Evolutionary conservation across 305 asterid genomes (phyloP), one percentile per base, ranked within the genome.

Genomic region (Fraxinus platypoda): DNA sequence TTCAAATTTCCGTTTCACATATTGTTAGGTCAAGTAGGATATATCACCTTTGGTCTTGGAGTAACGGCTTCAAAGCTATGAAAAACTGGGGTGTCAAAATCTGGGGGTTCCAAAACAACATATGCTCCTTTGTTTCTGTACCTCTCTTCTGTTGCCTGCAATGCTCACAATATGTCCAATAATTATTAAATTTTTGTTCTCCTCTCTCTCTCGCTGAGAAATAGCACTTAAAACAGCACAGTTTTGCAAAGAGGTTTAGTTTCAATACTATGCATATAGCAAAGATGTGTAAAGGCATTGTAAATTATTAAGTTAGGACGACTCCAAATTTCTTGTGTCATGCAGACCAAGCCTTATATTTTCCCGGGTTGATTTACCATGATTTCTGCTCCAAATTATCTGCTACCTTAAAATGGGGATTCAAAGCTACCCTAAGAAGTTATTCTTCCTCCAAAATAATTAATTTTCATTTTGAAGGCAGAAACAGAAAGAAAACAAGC

Each of bases 141-240:
- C 85, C 99, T 91, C 85, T 93, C 98, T 78, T 86, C 94, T 25
- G 99, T 92, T 81, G 98, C 97, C 99, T 95, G 94, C 77, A 81
- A 80, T 64, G 75, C 33, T 17, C 82, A 83, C 68, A 78, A 86
- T 17, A 78, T 41, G 21, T 66, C n/a, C 74, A 49, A 76, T 78
- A 76, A 34, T 15, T 38, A 83, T 59, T 21, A 82, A 77, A 37
- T 82, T 73, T 76, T 78, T 25, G 66, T 83, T 78, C 72, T 46
- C 38, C 73, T 3, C 54, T 3, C 54, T 3, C 59, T 3, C 21
- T 49, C 59, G n/a, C 84, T 72, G 3, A 75, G 70, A 70, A 77
- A 74, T 19, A 73, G 77, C 23, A 12, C 7, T 49, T 15, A 49
- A 46, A 49, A 49, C 21, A 15, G 59, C 19, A n/a, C 66, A 54